A percentile compares a stretch with the other conserved stretches of the same genome.
phyloP scores from a whole-genome alignment of 2,329 filamentous ascomycete species.

The Exserohilum rostratum region DNA sequence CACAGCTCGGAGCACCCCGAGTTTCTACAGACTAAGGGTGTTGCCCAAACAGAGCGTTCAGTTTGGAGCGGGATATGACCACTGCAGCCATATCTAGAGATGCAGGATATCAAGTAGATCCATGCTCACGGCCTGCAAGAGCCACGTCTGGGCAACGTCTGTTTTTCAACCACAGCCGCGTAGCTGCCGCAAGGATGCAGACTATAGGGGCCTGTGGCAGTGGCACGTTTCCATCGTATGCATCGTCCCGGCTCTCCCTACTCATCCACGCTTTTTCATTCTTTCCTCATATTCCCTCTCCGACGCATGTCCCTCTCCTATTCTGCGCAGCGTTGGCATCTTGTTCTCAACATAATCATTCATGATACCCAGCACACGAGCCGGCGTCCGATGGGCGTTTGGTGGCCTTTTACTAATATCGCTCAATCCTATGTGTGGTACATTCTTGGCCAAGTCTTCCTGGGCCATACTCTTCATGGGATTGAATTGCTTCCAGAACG shows the following conservation, averaged over 20 bases:
- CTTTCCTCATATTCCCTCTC: slow-evolving; percentile 3
- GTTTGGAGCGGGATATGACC: no score
- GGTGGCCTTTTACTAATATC: slow-evolving; percentile 48
- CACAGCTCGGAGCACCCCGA: no score
- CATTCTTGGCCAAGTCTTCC: slow-evolving; percentile 47
- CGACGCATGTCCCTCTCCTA: slow-evolving; percentile 34
- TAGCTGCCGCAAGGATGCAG: no score
- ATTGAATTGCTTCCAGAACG: slow-evolving; percentile 41
- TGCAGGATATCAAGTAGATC: no score
- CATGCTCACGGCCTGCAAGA: no score
- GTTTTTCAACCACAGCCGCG: no score
- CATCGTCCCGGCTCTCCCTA: neutral
- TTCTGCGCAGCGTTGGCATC: slow-evolving; percentile 41
- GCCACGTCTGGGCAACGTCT: no score
- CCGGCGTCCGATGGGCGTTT: slow-evolving; percentile 41
- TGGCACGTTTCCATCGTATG: neutral
- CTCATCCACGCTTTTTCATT: slow-evolving; percentile 9
- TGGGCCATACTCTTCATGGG: slow-evolving; percentile 43
- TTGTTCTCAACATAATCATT: slow-evolving; percentile 28
- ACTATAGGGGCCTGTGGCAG: no score
- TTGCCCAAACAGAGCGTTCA: no score
- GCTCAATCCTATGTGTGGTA: slow-evolving; percentile 51
- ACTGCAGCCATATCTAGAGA: no score
- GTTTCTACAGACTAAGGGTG: no score
- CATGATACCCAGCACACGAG: slow-evolving; percentile 33